Evolutionary conservation across 2,329 filamentous ascomycete genomes (phyloP), one percentile per base, ranked within the genome.

Genomic region (Ramichloridium luteum): DNA sequence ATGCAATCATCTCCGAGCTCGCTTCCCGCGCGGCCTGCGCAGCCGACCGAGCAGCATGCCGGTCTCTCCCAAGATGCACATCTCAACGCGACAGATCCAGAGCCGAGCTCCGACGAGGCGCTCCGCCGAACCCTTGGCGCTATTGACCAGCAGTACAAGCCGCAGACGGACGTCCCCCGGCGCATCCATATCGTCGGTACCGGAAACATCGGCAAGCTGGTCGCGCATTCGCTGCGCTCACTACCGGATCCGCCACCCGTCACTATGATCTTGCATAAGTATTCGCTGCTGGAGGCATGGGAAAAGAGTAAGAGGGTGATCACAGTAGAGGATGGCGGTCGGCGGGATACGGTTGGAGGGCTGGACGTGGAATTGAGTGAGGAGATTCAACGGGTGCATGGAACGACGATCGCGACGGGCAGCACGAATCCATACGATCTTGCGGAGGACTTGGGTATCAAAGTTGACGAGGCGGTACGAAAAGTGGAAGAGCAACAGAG

Each of bases 151-250:
- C 51, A 54, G 30, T 51, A 53, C 34, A 44, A 46, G 11, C 31
- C 41, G 2, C 41, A 38, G 13, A 34, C 30, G 27, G 32, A 45
- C 18, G 35, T 51, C 3, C 49, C 48, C n/a, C 49, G 61, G 37
- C 68, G 76, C 18, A 77, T 93, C 39, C 74, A 90, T 49, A 68
- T 94, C 28, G 60, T 93, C 3, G 86, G 88, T 8, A 53, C 80
- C 8, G 86, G 86, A 20, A 92, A 84, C 50, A 65, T 93, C 9
- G 86, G 85, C 10, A 74, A 74, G 26, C 71, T 94, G 15, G 73
- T 86, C 41, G 84, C 86, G 15, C 76, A 78, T 50, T 72, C 74
- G 13, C 62, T 94, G 8, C 70, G 73, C 13, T 65, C 69, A 13
- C 61, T 74, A 6, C 62, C 65, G 5, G 57, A 70, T 13, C 67